A percentile compares a stretch with the other conserved stretches of the same genome.
phyloP scores from a whole-genome alignment of 2,329 filamentous ascomycete genomes.

The Cryphonectria naterciae region DNA sequence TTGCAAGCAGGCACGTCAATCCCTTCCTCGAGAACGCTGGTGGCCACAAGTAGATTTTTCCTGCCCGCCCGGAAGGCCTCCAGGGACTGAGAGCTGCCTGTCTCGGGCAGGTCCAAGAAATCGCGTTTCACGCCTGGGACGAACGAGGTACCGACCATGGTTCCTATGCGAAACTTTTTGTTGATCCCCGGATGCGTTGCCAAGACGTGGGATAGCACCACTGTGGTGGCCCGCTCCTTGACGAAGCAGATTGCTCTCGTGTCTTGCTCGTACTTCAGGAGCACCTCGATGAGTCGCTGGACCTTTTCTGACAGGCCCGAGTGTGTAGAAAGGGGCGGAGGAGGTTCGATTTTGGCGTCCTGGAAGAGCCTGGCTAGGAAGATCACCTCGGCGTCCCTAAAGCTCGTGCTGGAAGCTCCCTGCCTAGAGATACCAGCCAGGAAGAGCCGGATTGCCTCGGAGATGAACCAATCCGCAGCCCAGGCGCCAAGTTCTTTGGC shows the following conservation, averaged over 20 bases:
- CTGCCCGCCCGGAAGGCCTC: conserved; percentile 57
- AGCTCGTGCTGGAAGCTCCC: conserved; percentile 43
- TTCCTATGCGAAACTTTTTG: conserved; percentile 54
- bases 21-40: conserved; percentile 68
- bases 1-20: conserved; percentile 70
- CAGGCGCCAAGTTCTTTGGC: conserved; percentile 65
- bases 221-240: conserved; percentile 63
- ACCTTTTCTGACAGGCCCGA: conserved; percentile 61
- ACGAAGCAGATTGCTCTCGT: conserved; percentile 70
- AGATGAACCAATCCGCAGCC: conserved; percentile 70
- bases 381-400: conserved; percentile 54
- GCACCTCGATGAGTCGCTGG: conserved; percentile 53
- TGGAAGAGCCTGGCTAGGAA: conserved; percentile 57
- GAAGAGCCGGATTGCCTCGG: conserved; percentile 47
- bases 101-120: conserved; percentile 42
- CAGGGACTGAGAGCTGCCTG: conserved; percentile 44
- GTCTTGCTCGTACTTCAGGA: conserved; percentile 48
- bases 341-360: conserved; percentile 5
- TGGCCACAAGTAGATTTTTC: conserved; percentile 63
- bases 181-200: conserved; percentile 52
- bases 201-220: conserved; percentile 63
- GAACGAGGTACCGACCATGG: conserved; percentile 59
- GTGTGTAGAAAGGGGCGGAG: neutral
- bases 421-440: conserved; percentile 30
- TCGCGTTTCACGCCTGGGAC: conserved; percentile 42